A percentile compares a stretch with the other conserved stretches of the same genome.
phyloP scores from a whole-genome alignment of 2,329 filamentous ascomycete species.

The Neurospora crassa region DNA sequence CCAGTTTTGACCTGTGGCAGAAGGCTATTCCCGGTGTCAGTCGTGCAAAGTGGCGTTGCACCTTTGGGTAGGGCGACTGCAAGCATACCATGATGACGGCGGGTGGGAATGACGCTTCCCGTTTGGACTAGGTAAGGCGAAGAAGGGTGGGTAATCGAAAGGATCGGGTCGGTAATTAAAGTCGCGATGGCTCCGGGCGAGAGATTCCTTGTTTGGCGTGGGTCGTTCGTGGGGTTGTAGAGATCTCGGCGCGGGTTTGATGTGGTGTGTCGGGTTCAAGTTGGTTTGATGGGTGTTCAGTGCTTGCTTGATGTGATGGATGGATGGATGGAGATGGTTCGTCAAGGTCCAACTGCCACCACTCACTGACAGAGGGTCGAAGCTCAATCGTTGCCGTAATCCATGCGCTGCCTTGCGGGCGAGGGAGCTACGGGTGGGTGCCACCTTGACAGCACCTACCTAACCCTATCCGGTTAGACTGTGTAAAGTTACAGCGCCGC shows the following conservation, averaged over 20 bases:
- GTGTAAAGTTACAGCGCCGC: neutral
- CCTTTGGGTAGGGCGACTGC: neutral
- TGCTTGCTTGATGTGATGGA: neutral
- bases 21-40: constrained; percentile 56
- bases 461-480: neutral
- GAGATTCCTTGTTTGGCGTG: neutral
- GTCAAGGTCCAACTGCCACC: neutral
- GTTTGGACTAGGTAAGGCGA: neutral
- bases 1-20: constrained; percentile 88
- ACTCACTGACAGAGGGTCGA: neutral
- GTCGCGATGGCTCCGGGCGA: neutral
- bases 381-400: neutral
- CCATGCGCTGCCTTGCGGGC: neutral
- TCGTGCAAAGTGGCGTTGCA: constrained; percentile 5
- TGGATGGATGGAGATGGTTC: neutral
- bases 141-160: neutral
- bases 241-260: neutral
- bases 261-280: neutral
- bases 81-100: constrained; percentile 17
- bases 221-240: neutral
- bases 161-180: neutral
- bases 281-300: neutral
- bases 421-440: neutral
- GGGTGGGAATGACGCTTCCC: constrained; percentile 5
- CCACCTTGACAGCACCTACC: neutral